These are phyloP conservation scores for Penicillium sp. DNA, from an alignment of 2,329 filamentous ascomycete species.

Conservation along the genomic window DNA sequence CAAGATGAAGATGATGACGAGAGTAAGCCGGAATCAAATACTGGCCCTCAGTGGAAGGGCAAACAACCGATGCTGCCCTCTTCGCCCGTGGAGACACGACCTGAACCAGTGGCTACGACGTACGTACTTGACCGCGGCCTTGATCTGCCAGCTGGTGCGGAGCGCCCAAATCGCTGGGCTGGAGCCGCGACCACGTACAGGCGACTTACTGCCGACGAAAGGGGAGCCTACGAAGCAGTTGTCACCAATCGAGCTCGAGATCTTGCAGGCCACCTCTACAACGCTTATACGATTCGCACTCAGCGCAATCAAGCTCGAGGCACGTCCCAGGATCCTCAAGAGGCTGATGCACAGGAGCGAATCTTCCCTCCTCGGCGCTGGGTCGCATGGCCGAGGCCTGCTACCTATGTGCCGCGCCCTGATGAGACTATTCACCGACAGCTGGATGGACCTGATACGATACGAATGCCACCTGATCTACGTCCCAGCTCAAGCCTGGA, in stretches of 20 bases:
- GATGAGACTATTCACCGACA: slow-evolving; percentile 58
- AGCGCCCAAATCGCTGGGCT: slow-evolving; percentile 64
- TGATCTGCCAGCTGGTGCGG: slow-evolving; percentile 26
- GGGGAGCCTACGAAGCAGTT: slow-evolving; percentile 68
- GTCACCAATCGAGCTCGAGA: slow-evolving; percentile 69
- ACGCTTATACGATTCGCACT: slow-evolving; percentile 72
- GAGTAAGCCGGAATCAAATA: background rate
- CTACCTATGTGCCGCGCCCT: slow-evolving; percentile 65
- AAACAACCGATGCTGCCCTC: background rate
- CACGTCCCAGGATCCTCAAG: slow-evolving; percentile 18
- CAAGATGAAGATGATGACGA: slow-evolving; percentile 16
- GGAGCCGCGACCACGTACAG: slow-evolving; percentile 73
- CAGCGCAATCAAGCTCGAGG: slow-evolving; percentile 39
- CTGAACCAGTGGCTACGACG: slow-evolving; percentile 1
- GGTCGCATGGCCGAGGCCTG: slow-evolving; percentile 83
- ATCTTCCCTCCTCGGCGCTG: slow-evolving; percentile 64
- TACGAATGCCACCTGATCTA: slow-evolving; percentile 52
- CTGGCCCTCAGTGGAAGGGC: background rate
- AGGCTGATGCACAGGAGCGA: slow-evolving; percentile 24
- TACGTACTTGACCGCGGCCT: slow-evolving; percentile 31
- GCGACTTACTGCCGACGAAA: slow-evolving; percentile 88
- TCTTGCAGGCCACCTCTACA: slow-evolving; percentile 78
- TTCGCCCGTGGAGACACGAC: slow-evolving; percentile 3
- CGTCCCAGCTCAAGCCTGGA: slow-evolving; percentile 68
- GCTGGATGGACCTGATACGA: slow-evolving; percentile 59